These are phyloP conservation scores for Didymosphaeria variabile DNA, from an alignment of 2,329 filamentous ascomycete genomes.

Conservation along the genomic window DNA sequence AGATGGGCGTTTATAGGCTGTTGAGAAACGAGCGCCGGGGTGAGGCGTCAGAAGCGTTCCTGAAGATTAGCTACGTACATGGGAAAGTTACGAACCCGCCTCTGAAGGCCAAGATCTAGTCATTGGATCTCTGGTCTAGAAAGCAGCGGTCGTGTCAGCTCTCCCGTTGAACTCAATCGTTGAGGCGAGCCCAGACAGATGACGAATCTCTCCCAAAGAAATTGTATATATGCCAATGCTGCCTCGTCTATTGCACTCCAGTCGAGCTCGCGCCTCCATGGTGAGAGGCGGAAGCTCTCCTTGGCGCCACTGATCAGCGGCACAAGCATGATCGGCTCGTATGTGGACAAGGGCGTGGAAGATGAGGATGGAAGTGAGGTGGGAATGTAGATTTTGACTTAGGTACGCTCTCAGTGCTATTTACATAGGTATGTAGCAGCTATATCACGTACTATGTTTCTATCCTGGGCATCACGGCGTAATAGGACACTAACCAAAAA, in stretches of 20 bases:
- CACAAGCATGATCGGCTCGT: no score
- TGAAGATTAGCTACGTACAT: constrained; percentile 64
- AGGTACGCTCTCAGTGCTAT: no score
- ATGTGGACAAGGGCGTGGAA: no score
- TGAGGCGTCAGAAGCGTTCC: constrained; percentile 61
- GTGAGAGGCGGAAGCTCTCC: no score
- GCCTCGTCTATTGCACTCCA: neutral
- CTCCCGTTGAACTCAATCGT: neutral
- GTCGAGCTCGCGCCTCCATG: no score
- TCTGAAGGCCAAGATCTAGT: constrained; percentile 60
- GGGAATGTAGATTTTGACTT: no score
- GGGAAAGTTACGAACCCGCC: constrained; percentile 53
- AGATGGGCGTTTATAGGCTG: constrained; percentile 62
- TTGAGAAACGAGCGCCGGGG: constrained; percentile 64
- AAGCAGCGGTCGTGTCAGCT: constrained; percentile 20
- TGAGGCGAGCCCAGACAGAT: neutral
- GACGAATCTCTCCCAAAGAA: neutral
- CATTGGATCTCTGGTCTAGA: constrained; percentile 13
- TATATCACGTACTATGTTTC: no score
- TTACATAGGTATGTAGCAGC: no score
- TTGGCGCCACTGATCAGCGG: no score
- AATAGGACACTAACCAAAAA: no score
- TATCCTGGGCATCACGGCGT: no score
- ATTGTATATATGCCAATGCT: neutral
- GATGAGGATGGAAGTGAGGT: no score